phyloP scores from a whole-genome alignment of 2,329 filamentous ascomycete species.

The Colletotrichum sp. region DNA sequence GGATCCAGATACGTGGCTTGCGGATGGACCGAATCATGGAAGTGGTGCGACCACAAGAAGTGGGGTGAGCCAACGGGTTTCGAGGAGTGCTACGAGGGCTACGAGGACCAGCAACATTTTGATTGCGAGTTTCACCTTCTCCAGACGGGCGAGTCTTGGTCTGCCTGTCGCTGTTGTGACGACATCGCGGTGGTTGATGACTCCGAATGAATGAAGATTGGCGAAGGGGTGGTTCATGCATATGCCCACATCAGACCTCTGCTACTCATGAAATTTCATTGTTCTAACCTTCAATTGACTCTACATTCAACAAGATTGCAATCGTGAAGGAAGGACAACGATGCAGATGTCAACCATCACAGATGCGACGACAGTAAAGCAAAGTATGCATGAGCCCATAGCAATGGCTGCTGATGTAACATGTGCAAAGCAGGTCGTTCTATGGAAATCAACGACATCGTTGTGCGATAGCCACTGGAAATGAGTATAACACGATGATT shows the following conservation, averaged over 20 bases:
- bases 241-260: neutral
- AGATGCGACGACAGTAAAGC: neutral
- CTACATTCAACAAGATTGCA: rapidly evolving
- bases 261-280: neutral
- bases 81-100: too few species aligned
- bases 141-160: neutral
- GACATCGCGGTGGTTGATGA: neutral
- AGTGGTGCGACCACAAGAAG: neutral
- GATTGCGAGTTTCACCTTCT: neutral
- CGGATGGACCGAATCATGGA: neutral
- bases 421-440: rapidly evolving
- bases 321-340: neutral
- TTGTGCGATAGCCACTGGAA: too few species aligned
- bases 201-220: neutral
- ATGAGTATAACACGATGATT: too few species aligned
- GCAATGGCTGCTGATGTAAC: rapidly evolving
- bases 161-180: neutral
- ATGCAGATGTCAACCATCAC: rapidly evolving
- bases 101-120: too few species aligned
- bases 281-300: neutral
- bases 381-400: neutral
- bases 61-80: too few species aligned
- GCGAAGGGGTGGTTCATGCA: neutral
- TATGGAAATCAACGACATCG: neutral
- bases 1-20: neutral